These are phyloP conservation scores for Tetrahymena elliotti DNA, from an alignment of 73 alveolate species.

Conservation along the genomic window DNA sequence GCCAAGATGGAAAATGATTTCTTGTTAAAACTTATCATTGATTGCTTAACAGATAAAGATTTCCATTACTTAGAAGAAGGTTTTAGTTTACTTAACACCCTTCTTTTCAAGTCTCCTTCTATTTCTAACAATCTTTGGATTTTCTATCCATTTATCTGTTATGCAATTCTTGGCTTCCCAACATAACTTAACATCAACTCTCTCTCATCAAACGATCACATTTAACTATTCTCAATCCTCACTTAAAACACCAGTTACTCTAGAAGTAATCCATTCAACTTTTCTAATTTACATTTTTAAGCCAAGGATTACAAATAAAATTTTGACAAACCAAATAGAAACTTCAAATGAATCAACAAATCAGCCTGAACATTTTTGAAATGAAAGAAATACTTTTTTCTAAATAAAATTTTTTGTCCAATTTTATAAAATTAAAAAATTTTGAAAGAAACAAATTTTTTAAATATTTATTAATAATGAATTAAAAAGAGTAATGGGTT, in stretches of 20 bases:
- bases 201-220: background rate
- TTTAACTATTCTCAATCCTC: background rate
- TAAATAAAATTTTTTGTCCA: no score
- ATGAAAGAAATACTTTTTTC: no score
- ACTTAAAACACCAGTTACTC: background rate
- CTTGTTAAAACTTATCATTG: slow-evolving; percentile 51
- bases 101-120: slow-evolving; percentile 17
- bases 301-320: no score
- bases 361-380: no score
- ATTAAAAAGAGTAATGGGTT: slow-evolving; percentile 47
- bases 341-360: no score
- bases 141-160: slow-evolving; percentile 44
- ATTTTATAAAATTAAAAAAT: no score
- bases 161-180: slow-evolving; percentile 46
- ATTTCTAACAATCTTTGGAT: slow-evolving; percentile 49
- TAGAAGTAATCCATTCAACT: background rate
- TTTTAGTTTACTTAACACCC: slow-evolving; percentile 12
- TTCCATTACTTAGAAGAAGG: slow-evolving; percentile 66
- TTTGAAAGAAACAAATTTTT: no score
- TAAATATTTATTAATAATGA: no score
- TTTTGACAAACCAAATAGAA: no score
- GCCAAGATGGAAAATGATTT: slow-evolving; percentile 18
- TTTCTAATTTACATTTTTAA: no score
- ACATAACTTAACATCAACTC: slow-evolving; percentile 19
- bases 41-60: slow-evolving; percentile 55